phyloP scores from a whole-genome alignment of 2,329 filamentous ascomycete genomes.

The Neopestalotiopsis sp. region DNA sequence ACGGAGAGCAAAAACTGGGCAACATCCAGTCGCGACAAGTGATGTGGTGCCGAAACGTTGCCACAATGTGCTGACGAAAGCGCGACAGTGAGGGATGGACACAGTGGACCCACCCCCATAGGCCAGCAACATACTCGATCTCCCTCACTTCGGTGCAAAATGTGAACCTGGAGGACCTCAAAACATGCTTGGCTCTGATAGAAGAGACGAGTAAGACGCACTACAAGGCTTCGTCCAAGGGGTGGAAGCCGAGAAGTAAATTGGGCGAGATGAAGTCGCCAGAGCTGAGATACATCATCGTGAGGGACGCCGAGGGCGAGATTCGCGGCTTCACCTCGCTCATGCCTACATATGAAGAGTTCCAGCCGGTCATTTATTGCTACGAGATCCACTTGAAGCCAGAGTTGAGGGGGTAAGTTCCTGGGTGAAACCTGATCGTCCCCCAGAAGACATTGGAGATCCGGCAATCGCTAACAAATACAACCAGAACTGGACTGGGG shows the following conservation, averaged over 20 bases:
- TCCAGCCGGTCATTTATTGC: constrained; percentile 72
- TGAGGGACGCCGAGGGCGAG: constrained; percentile 43
- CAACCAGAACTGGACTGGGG: constrained; percentile 67
- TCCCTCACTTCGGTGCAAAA: constrained; percentile 45
- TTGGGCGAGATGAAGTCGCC: constrained; percentile 70
- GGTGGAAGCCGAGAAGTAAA: constrained; percentile 70
- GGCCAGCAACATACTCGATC: constrained; percentile 47
- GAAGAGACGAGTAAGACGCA: constrained; percentile 67
- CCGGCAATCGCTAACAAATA: not conserved
- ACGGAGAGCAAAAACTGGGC: constrained; percentile 24
- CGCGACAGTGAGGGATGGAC: not conserved
- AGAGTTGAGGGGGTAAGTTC: constrained; percentile 60
- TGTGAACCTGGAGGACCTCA: constrained; percentile 51
- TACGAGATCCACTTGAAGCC: constrained; percentile 77
- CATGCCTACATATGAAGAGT: constrained; percentile 74
- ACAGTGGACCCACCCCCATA: constrained; percentile 58
- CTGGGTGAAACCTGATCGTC: too few species aligned
- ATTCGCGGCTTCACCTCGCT: constrained; percentile 68
- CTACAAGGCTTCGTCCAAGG: constrained; percentile 66
- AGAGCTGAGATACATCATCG: constrained; percentile 72
- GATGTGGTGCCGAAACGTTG: not conserved
- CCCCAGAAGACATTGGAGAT: not conserved
- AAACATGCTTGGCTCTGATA: constrained; percentile 62
- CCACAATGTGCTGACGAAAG: not conserved
- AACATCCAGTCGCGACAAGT: too few species aligned